Evolutionary conservation across 1,284 basidiomycete species (phyloP), one percentile per base, ranked within the genome.

Genomic region (Sphaerobolus stellatus): DNA sequence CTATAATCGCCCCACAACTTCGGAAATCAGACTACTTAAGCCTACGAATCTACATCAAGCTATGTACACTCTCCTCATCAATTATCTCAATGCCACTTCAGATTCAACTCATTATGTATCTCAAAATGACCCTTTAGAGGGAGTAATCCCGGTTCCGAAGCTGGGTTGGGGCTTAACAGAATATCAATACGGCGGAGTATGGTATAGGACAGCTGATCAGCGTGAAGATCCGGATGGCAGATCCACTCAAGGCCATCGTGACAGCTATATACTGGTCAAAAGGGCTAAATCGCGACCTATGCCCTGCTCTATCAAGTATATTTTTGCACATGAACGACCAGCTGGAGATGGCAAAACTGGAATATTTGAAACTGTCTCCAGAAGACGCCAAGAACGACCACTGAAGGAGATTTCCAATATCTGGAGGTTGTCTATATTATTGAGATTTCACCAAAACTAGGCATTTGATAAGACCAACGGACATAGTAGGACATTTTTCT

Each of bases 281-380:
- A 11, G 24, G 5, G 27, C 9, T 24, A 22, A 22, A n/a, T 24
- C 44, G 6, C 20, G 24, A 6, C 44, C 44, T n/a, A 9, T 28
- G 5, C 44, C 44, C 16, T 28, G 18, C 24, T 47, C 44, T 8
- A 47, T 47, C 14, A 6, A 47, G 6, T 6, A 47, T 8, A 47
- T 47, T 8, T 47, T 47, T 47, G 44, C 44, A 8, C 44, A 47
- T 47, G 9, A 28, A 47, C 44, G 29, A 24, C 44, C 44, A 22
- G 44, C 29, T 28, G 8, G 25, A 24, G 44, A 47, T 47, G 24
- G 24, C 29, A 13, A 18, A 27, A 13, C 24, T 22, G 18, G 9
- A 28, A 27, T 47, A 47, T 28, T 11, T 22, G 44, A 28, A 47
- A 47, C 44, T 47, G 6, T 6, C 11, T 6, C 44, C 9, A 5